Evolutionary conservation across 1,284 basidiomycete species (phyloP).

Genomic region (Rhodotorula sp.): DNA sequence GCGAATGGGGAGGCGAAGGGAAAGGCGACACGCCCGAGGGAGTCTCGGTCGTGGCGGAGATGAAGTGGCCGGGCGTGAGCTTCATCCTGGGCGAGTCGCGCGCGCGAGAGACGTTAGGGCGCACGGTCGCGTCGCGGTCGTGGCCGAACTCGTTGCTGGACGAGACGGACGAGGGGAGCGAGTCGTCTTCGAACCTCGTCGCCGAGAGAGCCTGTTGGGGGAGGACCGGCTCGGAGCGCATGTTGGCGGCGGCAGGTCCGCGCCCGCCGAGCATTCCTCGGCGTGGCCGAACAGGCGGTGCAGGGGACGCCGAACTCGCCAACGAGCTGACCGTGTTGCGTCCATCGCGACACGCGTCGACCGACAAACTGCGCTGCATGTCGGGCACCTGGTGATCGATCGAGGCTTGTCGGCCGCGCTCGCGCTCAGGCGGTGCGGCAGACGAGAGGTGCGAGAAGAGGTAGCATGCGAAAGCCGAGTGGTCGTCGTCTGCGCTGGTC

Average conservation of each 20-base stretch:
- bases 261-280: slow-evolving; percentile 30
- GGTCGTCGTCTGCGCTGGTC: slow-evolving; percentile 12
- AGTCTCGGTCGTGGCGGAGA: slow-evolving; percentile 28
- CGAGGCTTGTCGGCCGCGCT: slow-evolving; percentile 13
- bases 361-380: slow-evolving; percentile 16
- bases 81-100: neutral
- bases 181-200: neutral
- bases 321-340: slow-evolving; percentile 10
- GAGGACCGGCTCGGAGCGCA: slow-evolving; percentile 4
- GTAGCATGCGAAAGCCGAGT: slow-evolving; percentile 40
- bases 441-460: slow-evolving; percentile 36
- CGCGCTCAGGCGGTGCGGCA: slow-evolving; percentile 1
- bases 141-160: neutral
- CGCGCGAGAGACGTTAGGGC: neutral
- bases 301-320: neutral
- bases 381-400: neutral
- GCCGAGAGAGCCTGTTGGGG: slow-evolving; percentile 5
- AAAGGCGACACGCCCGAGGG: slow-evolving; percentile 25
- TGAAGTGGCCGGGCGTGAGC: slow-evolving; percentile 34
- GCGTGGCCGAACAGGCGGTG: slow-evolving; percentile 2
- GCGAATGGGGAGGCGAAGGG: slow-evolving; percentile 23
- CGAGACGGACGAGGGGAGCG: neutral
- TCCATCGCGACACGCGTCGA: slow-evolving; percentile 4
- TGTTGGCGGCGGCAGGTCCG: neutral
- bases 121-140: slow-evolving; percentile 30